A percentile compares a stretch with the other conserved stretches of the same genome.
These are phyloP conservation scores for Laguncularia racemosa DNA, from an alignment of 345 rosid genomes.

Conservation along the genomic window DNA sequence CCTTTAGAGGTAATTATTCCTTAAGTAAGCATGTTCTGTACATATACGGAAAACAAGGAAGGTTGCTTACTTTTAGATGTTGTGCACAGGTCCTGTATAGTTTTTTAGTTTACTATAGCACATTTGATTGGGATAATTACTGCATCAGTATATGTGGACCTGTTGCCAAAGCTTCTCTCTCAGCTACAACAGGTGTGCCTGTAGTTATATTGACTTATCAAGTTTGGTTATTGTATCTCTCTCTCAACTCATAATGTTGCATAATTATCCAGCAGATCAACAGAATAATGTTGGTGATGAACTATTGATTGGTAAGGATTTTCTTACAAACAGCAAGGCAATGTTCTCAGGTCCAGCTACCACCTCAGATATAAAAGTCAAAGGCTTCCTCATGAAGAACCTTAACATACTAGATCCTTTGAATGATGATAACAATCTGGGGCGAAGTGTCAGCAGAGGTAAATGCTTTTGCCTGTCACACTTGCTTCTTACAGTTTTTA, in stretches of 20 bases:
- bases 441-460: constrained; percentile 89
- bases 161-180: constrained; percentile 46
- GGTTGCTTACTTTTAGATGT: constrained; percentile 3
- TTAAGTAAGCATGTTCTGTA: background rate
- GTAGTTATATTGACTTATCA: background rate
- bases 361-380: constrained; percentile 26
- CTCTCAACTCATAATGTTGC: background rate
- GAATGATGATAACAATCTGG: constrained; percentile 75
- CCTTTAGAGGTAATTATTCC: constrained; percentile 62
- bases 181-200: constrained; percentile 45
- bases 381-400: constrained; percentile 47
- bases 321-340: constrained; percentile 38
- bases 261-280: constrained; percentile 16
- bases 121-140: constrained; percentile 72
- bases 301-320: constrained; percentile 49
- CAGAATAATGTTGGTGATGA: constrained; percentile 31
- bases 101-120: constrained; percentile 73
- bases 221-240: background rate
- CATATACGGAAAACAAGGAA: background rate
- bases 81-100: constrained; percentile 49
- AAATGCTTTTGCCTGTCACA: constrained; percentile 8
- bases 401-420: constrained; percentile 85
- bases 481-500: constrained; percentile 3
- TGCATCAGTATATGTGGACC: constrained; percentile 60
- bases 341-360: constrained; percentile 36